Base-by-base conservation (phyloP, 495 filamentous ascomycete species). In the Cryomyces antarcticus region DNA sequence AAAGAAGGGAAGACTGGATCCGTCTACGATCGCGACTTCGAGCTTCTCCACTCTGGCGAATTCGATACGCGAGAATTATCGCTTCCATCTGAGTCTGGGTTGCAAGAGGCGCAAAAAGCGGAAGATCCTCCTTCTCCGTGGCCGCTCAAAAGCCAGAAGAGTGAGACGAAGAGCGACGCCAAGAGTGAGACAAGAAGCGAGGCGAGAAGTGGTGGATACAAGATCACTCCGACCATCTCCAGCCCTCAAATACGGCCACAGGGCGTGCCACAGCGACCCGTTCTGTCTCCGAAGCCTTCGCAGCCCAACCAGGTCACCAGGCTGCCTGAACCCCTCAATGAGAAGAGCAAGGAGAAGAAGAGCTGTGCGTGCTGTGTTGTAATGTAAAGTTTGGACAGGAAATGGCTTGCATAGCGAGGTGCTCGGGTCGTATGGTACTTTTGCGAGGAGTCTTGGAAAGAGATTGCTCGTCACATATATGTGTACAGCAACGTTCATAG, bases 11-110 rank as follows among this genome's bases (percentile, higher is more conserved):
- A 80, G 41, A 77, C 77, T 46, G 82, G 80, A 5, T 80, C 69
- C 38, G 70, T 77, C 30, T 92, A 88, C 57, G 87, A 93, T 57
- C 76, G 72, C 47, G 73, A 89, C 51, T 82, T 93, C 62, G 73
- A 75, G 28, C 78, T 84, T 29, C 64, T 93, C 30, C 81, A 80
- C 37, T 46, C 57, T 9, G 50, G 52, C 7, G 52, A 61, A 11
- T 49, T 59, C 7, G n/a, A 31, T n/a, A 34, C 28, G 38, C 42
- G 42, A 34, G 46, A 44, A 40, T 24, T 2, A 24, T 5, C 50
- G 55, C 24, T 52, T 45, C 44, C 45, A 50, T 7, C 42, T 46
- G 13, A 60, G 55, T 31, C 31, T 43, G n/a, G 44, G 38, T 9
- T 34, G 35, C 11, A 41, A 42, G 31, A 40, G 27, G 6, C 38